Percentiles rank a stretch among this genome's conserved stretches.
These are phyloP conservation scores for Alternaria viburni DNA, from an alignment of 2,329 filamentous ascomycete species.

Conservation along the genomic window DNA sequence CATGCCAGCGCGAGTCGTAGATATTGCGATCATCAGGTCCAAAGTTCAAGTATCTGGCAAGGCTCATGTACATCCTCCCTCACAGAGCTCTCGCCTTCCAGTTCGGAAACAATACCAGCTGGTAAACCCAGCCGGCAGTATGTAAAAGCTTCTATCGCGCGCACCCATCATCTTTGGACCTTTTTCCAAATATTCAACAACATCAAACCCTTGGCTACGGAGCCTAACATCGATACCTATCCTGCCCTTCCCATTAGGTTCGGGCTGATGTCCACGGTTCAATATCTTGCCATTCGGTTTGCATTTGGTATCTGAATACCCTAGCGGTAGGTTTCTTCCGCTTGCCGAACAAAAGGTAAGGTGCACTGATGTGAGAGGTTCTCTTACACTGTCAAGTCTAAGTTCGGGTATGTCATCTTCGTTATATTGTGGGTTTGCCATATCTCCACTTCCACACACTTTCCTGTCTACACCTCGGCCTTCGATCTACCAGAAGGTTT, in stretches of 20 bases:
- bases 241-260: neutral
- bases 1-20: neutral
- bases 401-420: neutral
- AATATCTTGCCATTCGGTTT: neutral
- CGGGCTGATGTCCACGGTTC: neutral
- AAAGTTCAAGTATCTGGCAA: neutral
- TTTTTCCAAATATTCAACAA: neutral
- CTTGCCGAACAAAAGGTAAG: neutral
- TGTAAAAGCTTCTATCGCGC: neutral
- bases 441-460: neutral
- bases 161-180: neutral
- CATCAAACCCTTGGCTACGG: neutral
- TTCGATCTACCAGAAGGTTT: neutral
- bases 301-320: neutral
- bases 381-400: neutral
- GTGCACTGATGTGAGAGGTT: neutral
- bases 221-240: neutral
- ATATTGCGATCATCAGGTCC: neutral
- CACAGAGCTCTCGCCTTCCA: neutral
- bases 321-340: neutral
- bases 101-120: neutral
- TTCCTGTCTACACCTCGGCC: neutral
- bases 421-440: neutral
- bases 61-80: neutral
- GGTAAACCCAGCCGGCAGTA: neutral